phyloP scores from a whole-genome alignment of 305 asterid species.

The Fraxinus sp. region DNA sequence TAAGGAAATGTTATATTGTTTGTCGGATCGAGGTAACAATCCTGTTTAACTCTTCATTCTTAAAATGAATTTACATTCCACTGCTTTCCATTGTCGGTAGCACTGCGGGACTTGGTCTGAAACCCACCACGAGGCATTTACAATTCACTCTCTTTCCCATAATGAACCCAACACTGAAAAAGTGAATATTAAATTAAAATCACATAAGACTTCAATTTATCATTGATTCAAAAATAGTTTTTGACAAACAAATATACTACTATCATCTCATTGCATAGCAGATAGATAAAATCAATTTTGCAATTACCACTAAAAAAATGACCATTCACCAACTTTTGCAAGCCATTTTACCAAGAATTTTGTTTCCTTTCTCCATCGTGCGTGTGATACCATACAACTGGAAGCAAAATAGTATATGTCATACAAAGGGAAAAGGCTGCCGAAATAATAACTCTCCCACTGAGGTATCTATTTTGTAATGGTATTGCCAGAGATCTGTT shows the following conservation, averaged over 20 bases:
- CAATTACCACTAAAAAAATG: not conserved
- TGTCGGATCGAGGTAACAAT: no score
- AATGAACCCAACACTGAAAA: no score
- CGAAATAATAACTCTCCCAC: no score
- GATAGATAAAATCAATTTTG: no score
- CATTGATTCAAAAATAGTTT: not conserved
- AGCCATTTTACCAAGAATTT: not conserved
- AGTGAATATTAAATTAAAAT: no score
- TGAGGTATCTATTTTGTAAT: slow-evolving; percentile 26
- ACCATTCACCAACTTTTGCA: not conserved
- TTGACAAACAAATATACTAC: not conserved
- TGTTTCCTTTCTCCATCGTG: not conserved
- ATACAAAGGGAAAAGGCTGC: not conserved
- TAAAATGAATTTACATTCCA: no score
- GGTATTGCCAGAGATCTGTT: slow-evolving; percentile 35
- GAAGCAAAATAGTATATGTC: not conserved
- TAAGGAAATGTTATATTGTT: not conserved
- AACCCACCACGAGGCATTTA: not conserved
- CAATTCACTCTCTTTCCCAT: not conserved
- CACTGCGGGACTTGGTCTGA: not conserved
- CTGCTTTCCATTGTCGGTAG: not conserved
- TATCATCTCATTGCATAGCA: not conserved
- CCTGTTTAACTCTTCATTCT: no score
- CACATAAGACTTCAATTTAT: not conserved
- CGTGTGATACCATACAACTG: not conserved